phyloP scores from a whole-genome alignment of 148 eudicot genomes.

The Rhododendron molle region DNA sequence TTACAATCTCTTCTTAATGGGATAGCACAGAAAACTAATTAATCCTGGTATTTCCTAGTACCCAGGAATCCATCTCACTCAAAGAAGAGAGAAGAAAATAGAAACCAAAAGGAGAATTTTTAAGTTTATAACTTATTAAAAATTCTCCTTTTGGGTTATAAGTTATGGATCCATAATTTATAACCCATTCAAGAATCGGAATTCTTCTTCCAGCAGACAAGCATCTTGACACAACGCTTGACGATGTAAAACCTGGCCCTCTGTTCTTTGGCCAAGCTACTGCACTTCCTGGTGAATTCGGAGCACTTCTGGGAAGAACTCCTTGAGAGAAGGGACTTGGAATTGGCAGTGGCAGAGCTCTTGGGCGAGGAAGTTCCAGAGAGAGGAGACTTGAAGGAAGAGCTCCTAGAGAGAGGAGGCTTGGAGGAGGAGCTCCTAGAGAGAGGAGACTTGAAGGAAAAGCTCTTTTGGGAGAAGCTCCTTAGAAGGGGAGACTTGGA shows the following conservation, averaged over 20 bases:
- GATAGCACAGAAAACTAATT: background rate
- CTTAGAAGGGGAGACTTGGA: conserved; percentile 14
- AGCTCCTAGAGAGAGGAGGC: conserved; percentile 18
- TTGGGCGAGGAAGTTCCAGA: background rate
- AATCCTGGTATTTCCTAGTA: background rate
- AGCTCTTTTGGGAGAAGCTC: conserved; percentile 32
- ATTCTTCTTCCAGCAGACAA: conserved; percentile 69
- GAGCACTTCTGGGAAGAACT: conserved; percentile 59
- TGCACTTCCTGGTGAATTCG: conserved; percentile 60
- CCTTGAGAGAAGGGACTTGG: conserved; percentile 33
- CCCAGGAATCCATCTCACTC: conserved; percentile 15
- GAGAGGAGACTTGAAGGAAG: conserved; percentile 10
- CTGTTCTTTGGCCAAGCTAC: conserved; percentile 72
- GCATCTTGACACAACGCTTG: conserved; percentile 82
- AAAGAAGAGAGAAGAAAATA: background rate
- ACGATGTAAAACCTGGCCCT: conserved; percentile 76
- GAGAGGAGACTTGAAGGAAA: conserved; percentile 32
- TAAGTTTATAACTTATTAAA: background rate
- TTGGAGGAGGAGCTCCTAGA: conserved; percentile 40
- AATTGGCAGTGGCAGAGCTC: background rate
- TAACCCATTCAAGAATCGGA: conserved; percentile 43
- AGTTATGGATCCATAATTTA: background rate
- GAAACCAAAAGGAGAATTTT: background rate
- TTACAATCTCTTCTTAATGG: conserved; percentile 5
- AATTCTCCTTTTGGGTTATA: background rate